Base-by-base conservation (phyloP, 345 rosid species). In the Triadica sebifera region DNA sequence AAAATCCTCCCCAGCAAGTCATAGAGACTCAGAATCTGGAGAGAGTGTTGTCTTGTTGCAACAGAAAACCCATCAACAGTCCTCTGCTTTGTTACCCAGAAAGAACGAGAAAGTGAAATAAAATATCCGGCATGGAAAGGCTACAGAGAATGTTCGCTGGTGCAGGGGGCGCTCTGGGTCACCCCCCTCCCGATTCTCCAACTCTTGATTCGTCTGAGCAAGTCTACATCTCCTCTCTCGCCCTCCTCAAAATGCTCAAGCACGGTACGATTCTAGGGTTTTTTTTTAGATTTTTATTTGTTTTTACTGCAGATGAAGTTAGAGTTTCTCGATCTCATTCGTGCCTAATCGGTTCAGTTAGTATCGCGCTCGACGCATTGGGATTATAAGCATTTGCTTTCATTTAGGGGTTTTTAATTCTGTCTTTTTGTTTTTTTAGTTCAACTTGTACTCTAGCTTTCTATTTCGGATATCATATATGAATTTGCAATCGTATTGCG, bases 201-300 rank as follows among this genome's bases (percentile, higher is more conserved):
- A 91, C 98, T 6, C 91, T 93, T 55, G 98, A 93, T 75, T 84
- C 98, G 2, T 91, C 96, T 51, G 43, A 93, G 90, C 97, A 93
- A 73, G 97, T 93, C 82, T 91, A 91, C 83, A 93, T 91, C 85
- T 93, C 98, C 68, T 91, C 98, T 41, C 98, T 93, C 66, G 97
- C 96, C 59, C 96, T 93, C 65, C 97, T 93, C 81, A 93, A 91
- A 81, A 93, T 91, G 98, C 96, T 92, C 68, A 90, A 90, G 79
- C 95, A 90, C 81, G 95, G 93, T 90, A 81, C 15, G 25, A 67
- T 66, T 57, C 55, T n/a, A 13, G 59, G 67, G 46, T n/a, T 59
- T 72, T 50, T 1, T 9, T 69, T 3, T 29, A 29, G 0, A 67
- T 4, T 49, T 16, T 52, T 69, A 19, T 6, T 34, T 51, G 2